Evolutionary conservation across 495 filamentous ascomycete genomes (phyloP).

Genomic region (Parathielavia hyrcaniae): DNA sequence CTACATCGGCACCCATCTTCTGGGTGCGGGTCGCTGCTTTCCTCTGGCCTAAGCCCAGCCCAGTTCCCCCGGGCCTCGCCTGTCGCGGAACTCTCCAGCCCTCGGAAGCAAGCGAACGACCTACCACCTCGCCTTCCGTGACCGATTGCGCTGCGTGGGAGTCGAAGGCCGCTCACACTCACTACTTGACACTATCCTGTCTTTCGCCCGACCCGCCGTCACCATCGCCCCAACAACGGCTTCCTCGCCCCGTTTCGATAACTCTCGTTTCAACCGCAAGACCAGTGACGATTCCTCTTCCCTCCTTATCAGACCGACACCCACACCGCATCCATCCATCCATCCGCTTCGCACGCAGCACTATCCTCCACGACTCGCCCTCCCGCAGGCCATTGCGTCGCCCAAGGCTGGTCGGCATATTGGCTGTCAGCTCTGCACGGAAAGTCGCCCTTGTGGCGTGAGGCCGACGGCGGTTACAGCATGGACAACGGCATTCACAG

Average conservation of each 20-base stretch:
- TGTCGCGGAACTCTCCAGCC: not conserved
- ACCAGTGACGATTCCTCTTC: too few species aligned
- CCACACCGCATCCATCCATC: not conserved
- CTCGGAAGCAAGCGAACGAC: not conserved
- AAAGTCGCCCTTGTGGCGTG: conserved; percentile 13
- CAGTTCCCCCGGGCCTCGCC: not conserved
- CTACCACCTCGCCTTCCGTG: not conserved
- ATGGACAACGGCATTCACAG: conserved; percentile 49
- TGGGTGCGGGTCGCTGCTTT: not conserved
- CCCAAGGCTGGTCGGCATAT: conserved; percentile 1
- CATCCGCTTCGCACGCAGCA: not conserved
- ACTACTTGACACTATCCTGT: conserved; percentile 1
- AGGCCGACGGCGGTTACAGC: conserved; percentile 41
- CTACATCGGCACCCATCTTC: not conserved
- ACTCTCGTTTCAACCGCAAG: not conserved
- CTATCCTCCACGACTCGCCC: not conserved
- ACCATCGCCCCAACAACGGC: not conserved
- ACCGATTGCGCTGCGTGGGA: conserved; percentile 2
- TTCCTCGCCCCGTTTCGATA: not conserved
- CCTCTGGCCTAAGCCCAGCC: not conserved
- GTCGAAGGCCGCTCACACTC: not conserved
- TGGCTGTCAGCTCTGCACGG: conserved; percentile 12
- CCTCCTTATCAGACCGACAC: not conserved
- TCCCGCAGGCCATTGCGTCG: not conserved
- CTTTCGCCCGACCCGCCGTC: not conserved